Conservation (phyloP, 1,284 basidiomycete species). For the Papiliotrema nemorosa region DNA sequence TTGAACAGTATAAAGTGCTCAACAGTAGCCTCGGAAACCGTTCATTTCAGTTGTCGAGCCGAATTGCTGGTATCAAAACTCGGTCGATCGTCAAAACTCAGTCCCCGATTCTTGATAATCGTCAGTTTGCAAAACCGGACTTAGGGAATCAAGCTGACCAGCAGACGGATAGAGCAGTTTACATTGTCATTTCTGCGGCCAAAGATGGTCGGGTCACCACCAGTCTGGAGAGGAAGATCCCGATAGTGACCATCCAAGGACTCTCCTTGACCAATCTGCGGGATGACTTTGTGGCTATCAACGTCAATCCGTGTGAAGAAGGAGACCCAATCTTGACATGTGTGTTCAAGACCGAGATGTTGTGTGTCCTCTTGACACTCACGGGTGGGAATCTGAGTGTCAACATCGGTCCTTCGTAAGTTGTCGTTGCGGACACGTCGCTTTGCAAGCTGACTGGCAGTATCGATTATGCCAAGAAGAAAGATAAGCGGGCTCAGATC, state of each 20-base stretch:
- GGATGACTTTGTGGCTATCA: slow-evolving; percentile 91
- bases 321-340: slow-evolving; percentile 93
- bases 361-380: slow-evolving; percentile 73
- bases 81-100: slow-evolving; percentile 83
- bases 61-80: slow-evolving; percentile 85
- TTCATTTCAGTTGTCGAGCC: slow-evolving; percentile 79
- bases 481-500: slow-evolving; percentile 88
- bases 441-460: slow-evolving; percentile 52
- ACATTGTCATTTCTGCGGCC: slow-evolving; percentile 70
- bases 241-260: slow-evolving; percentile 77
- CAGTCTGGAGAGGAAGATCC: slow-evolving; percentile 81
- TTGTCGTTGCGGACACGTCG: too few species aligned
- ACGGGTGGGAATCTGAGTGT: slow-evolving; percentile 75
- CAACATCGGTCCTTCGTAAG: slow-evolving; percentile 71
- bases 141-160: neutral
- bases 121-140: slow-evolving; percentile 53
- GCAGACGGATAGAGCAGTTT: slow-evolving; percentile 83
- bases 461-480: slow-evolving; percentile 91
- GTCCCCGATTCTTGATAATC: slow-evolving; percentile 84
- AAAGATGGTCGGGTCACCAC: slow-evolving; percentile 65
- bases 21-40: slow-evolving; percentile 59
- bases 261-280: slow-evolving; percentile 82
- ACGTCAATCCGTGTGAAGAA: slow-evolving; percentile 73
- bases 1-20: too few species aligned
- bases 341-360: slow-evolving; percentile 94